phyloP scores from a whole-genome alignment of 2,329 filamentous ascomycete species.

The Orbilia oligospora region DNA sequence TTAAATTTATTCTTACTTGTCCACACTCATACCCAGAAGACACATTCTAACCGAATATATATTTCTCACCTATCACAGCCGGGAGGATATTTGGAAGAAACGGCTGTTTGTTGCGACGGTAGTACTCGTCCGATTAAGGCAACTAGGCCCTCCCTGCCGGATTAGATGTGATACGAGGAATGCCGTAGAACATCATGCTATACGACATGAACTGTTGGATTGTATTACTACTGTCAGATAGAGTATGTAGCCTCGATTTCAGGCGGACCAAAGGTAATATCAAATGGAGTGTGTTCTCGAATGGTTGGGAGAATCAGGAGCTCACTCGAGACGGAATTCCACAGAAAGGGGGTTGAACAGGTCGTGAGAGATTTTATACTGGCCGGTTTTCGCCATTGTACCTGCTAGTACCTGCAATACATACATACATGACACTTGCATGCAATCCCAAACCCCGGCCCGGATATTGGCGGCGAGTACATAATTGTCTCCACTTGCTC shows the following conservation, averaged over 20 bases:
- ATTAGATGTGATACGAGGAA: slow-evolving; percentile 37
- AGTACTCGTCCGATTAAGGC: slow-evolving; percentile 3
- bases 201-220: slow-evolving; percentile 9
- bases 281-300: slow-evolving; percentile 7
- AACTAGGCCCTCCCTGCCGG: slow-evolving; percentile 1
- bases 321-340: slow-evolving; percentile 12
- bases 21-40: slow-evolving; percentile 15
- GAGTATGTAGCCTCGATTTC: not conserved
- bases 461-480: slow-evolving; percentile 31
- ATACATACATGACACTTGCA: slow-evolving; percentile 21
- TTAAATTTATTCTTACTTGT: not conserved
- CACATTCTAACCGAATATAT: slow-evolving; percentile 9
- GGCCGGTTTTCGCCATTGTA: slow-evolving; percentile 5
- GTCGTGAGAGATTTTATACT: slow-evolving; percentile 36
- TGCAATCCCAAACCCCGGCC: slow-evolving; percentile 22
- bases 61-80: slow-evolving; percentile 10
- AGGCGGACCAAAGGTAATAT: not conserved
- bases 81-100: slow-evolving; percentile 24
- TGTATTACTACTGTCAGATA: slow-evolving; percentile 15
- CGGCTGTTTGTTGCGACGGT: slow-evolving; percentile 5
- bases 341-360: not conserved
- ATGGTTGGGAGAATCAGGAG: slow-evolving; percentile 27
- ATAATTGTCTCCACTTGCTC: slow-evolving; percentile 13
- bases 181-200: slow-evolving; percentile 10
- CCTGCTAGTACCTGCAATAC: slow-evolving; percentile 13